A percentile compares a stretch with the other conserved stretches of the same genome.
Evolutionary conservation across 495 filamentous ascomycete genomes (phyloP).

Genomic region (Trypethelium eluteriae): DNA sequence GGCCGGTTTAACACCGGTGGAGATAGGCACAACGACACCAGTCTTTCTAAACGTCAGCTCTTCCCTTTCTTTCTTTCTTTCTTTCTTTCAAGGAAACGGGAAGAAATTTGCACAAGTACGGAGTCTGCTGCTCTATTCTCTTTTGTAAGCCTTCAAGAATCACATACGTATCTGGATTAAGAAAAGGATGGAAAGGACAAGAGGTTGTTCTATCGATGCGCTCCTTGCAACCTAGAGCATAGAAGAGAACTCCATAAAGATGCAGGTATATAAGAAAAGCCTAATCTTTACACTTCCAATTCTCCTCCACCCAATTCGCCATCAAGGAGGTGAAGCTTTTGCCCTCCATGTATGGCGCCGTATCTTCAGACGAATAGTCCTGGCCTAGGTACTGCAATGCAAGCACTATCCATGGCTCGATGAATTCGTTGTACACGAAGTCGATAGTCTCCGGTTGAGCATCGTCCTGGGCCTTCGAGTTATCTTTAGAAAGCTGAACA

Average conservation of each 20-base stretch:
- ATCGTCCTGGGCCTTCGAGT: constrained; percentile 22
- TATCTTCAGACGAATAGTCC: constrained; percentile 51
- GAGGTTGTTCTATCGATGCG: too few species aligned
- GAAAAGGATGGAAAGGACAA: constrained; percentile 31
- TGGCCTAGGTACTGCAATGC: constrained; percentile 63
- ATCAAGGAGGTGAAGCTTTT: constrained; percentile 67
- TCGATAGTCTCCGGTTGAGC: constrained; percentile 64
- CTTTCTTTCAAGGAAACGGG: too few species aligned
- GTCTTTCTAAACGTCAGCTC: neutral
- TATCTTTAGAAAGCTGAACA: constrained; percentile 40
- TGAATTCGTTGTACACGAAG: constrained; percentile 84
- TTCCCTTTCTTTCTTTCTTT: too few species aligned
- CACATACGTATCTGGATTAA: neutral
- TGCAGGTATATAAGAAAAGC: neutral
- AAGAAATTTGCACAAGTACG: too few species aligned
- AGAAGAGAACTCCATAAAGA: neutral
- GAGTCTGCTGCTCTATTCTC: too few species aligned
- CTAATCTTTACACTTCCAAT: constrained; percentile 52
- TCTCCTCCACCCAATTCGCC: constrained; percentile 64
- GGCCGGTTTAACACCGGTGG: neutral
- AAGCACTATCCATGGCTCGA: constrained; percentile 66
- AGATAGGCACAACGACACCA: neutral
- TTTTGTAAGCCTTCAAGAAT: too few species aligned
- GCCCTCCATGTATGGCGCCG: constrained; percentile 56
- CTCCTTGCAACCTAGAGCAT: neutral